Conservation (phyloP, 1,284 basidiomycete species). For the Apiotrichum veenhuisii region DNA sequence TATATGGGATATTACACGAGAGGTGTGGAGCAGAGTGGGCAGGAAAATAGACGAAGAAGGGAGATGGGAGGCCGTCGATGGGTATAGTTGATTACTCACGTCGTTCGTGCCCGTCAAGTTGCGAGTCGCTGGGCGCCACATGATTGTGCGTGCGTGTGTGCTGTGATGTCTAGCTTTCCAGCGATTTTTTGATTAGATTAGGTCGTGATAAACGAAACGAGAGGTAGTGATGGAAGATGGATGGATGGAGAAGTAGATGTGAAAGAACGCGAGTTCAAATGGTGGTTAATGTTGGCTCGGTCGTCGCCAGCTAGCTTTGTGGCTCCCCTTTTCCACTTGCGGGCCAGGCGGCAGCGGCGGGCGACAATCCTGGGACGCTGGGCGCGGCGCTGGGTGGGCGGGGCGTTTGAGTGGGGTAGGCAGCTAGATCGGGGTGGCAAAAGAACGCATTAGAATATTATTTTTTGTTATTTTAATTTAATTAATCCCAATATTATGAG, state of each 20-base stretch:
- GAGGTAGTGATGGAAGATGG: not conserved
- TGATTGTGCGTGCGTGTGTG: constrained; percentile 38
- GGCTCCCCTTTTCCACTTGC: too few species aligned
- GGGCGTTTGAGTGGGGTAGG: too few species aligned
- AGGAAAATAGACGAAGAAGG: too few species aligned
- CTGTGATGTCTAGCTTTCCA: not conserved
- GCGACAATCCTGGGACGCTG: too few species aligned
- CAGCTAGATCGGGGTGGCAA: too few species aligned
- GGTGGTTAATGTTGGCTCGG: too few species aligned
- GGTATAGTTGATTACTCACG: constrained; percentile 30
- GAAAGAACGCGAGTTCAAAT: too few species aligned
- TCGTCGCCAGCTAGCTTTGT: too few species aligned
- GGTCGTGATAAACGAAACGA: not conserved
- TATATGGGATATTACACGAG: not conserved
- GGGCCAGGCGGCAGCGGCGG: too few species aligned
- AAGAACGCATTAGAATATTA: not conserved
- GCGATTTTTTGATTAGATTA: not conserved
- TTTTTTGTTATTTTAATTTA: constrained; percentile 1
- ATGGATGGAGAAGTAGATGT: not conserved
- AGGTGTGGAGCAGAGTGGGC: not conserved
- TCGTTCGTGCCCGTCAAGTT: constrained; percentile 52
- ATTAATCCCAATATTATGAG: constrained; percentile 6
- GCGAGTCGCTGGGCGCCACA: constrained; percentile 78
- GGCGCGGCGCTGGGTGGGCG: too few species aligned
- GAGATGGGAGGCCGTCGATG: not conserved